Conservation (phyloP, 2,329 filamentous ascomycete genomes). For the Allantophomopsis lycopodina region DNA sequence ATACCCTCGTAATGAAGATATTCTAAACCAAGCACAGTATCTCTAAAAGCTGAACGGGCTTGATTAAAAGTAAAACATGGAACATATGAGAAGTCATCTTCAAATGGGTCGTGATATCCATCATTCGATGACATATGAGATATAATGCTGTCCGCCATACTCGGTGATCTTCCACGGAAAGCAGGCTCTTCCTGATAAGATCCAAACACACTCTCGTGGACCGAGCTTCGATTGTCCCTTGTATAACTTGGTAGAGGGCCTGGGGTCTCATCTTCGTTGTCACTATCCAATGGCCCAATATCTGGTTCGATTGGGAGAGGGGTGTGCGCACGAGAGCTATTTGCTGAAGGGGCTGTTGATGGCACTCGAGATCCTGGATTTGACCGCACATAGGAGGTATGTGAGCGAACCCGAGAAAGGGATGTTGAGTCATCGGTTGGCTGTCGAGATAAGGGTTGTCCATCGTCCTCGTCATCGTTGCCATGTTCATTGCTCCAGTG, state of each 20-base stretch:
- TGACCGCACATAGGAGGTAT: slow-evolving; percentile 10
- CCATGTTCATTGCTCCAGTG: slow-evolving; percentile 81
- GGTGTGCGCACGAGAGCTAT: slow-evolving; percentile 18
- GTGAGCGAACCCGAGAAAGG: slow-evolving; percentile 7
- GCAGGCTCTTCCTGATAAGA: slow-evolving; percentile 45
- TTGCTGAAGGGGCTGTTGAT: slow-evolving; percentile 13
- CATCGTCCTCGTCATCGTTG: slow-evolving; percentile 29
- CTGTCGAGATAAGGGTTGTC: slow-evolving; percentile 13
- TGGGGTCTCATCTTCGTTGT: slow-evolving; percentile 40
- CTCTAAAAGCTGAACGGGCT: slow-evolving; percentile 74
- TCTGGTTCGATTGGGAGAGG: slow-evolving; percentile 22
- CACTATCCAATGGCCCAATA: slow-evolving; percentile 21
- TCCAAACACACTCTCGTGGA: slow-evolving; percentile 67
- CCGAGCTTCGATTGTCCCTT: slow-evolving; percentile 30
- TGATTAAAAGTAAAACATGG: slow-evolving; percentile 82
- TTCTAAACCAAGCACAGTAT: slow-evolving; percentile 85
- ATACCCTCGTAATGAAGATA: slow-evolving; percentile 85
- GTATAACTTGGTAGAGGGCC: slow-evolving; percentile 36
- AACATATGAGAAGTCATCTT: slow-evolving; percentile 85
- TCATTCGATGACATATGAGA: slow-evolving; percentile 56
- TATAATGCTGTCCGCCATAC: slow-evolving; percentile 65
- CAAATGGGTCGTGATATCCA: slow-evolving; percentile 50
- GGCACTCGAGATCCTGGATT: slow-evolving; percentile 14
- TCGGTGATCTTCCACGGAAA: slow-evolving; percentile 58
- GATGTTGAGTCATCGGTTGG: slow-evolving; percentile 12